A percentile compares a stretch with the other conserved stretches of the same genome.
These are phyloP conservation scores for Arachis stenosperma DNA, from an alignment of 306 rosid species.

Conservation along the genomic window DNA sequence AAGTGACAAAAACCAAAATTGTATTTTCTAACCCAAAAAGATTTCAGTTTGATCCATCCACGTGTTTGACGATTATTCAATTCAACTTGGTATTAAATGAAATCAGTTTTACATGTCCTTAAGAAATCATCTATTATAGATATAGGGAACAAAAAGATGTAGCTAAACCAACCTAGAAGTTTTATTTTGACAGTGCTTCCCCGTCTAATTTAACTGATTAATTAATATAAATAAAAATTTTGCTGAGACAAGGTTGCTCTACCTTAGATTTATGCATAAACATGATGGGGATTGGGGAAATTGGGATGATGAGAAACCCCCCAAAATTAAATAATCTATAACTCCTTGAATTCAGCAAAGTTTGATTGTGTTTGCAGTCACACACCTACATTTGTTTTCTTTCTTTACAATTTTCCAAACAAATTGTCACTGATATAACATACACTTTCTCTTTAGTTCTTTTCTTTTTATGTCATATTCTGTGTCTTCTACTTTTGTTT, in stretches of 20 bases:
- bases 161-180: conserved; percentile 16
- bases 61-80: conserved; percentile 16
- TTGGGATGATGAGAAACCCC: conserved; percentile 38
- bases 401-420: conserved; percentile 31
- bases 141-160: background rate
- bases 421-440: conserved; percentile 32
- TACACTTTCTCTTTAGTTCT: background rate
- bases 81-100: background rate
- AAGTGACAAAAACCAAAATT: background rate
- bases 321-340: conserved; percentile 21
- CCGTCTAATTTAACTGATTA: conserved; percentile 9
- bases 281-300: background rate
- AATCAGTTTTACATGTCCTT: background rate
- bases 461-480: conserved; percentile 11
- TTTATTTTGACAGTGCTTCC: conserved; percentile 4
- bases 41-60: conserved; percentile 29
- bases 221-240: background rate
- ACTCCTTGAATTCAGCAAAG: conserved; percentile 41
- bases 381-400: conserved; percentile 17
- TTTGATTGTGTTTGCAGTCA: conserved; percentile 31
- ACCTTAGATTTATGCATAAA: conserved; percentile 8
- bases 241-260: conserved; percentile 30
- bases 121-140: conserved; percentile 12
- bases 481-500: conserved; percentile 33
- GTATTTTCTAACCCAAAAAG: conserved; percentile 12